A percentile compares a stretch with the other conserved stretches of the same genome.
phyloP scores from a whole-genome alignment of 805 yeast species.

The Tetrapisispora pingtungensis region DNA sequence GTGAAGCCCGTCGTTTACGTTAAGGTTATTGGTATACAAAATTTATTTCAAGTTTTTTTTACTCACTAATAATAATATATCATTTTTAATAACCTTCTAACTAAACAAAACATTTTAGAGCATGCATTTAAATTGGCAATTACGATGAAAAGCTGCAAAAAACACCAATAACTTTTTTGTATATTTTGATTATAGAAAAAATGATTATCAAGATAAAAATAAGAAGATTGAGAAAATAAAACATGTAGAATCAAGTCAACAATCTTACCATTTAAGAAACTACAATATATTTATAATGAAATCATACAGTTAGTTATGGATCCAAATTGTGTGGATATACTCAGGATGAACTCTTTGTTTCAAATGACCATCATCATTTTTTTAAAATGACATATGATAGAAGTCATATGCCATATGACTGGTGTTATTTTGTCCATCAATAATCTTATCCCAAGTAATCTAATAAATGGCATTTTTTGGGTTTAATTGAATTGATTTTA shows the following conservation, averaged over 20 bases:
- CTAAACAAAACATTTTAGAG: constrained; percentile 1
- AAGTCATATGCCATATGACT: not conserved
- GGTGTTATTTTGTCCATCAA: not conserved
- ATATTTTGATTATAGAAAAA: too few species aligned
- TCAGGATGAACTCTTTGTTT: not conserved
- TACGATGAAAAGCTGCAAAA: not conserved
- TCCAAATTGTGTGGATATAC: not conserved
- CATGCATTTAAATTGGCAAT: not conserved
- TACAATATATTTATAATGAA: not conserved
- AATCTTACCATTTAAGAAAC: not conserved
- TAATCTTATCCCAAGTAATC: not conserved
- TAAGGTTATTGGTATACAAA: constrained; percentile 22
- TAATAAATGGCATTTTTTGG: not conserved
- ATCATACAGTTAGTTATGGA: constrained; percentile 1
- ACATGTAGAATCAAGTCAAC: too few species aligned
- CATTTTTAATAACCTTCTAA: not conserved
- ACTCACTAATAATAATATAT: not conserved
- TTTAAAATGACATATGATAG: not conserved
- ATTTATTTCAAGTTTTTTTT: not conserved
- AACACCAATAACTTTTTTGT: not conserved
- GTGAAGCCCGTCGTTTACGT: constrained; percentile 97
- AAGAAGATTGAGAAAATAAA: too few species aligned
- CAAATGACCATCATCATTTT: not conserved
- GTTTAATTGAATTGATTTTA: not conserved
- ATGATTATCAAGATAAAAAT: not conserved